Evolutionary conservation across 2,329 filamentous ascomycete genomes (phyloP).

Genomic region (Xylaria sp.): DNA sequence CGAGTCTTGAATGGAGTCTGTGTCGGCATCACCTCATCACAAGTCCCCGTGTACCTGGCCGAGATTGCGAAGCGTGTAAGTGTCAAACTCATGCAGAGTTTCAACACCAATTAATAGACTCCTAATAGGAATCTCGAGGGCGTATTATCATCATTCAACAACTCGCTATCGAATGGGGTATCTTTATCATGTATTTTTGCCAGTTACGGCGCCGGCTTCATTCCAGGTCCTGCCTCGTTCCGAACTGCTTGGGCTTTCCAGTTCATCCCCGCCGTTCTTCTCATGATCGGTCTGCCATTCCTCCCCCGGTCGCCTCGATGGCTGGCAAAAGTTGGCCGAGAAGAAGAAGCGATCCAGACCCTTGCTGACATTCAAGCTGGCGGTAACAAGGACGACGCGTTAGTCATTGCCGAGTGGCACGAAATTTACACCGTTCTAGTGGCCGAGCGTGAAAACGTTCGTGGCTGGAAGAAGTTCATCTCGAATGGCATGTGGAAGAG

Average conservation of each 20-base stretch:
- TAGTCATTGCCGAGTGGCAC: constrained; percentile 67
- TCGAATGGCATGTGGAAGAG: constrained; percentile 66
- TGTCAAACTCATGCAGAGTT: constrained; percentile 34
- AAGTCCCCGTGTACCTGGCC: constrained; percentile 75
- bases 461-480: constrained; percentile 53
- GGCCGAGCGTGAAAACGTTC: constrained; percentile 51
- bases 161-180: constrained; percentile 78
- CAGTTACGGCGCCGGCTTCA: constrained; percentile 70
- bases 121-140: constrained; percentile 61
- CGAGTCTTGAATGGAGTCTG: constrained; percentile 71
- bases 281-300: constrained; percentile 68
- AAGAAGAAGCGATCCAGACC: constrained; percentile 63
- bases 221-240: constrained; percentile 67
- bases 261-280: constrained; percentile 67
- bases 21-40: constrained; percentile 73
- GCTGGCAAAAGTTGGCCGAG: constrained; percentile 70
- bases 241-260: constrained; percentile 73
- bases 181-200: constrained; percentile 78
- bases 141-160: constrained; percentile 77
- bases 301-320: constrained; percentile 71
- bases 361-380: constrained; percentile 67
- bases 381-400: constrained; percentile 63
- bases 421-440: constrained; percentile 58
- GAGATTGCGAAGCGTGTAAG: constrained; percentile 66
- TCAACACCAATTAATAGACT: constrained; percentile 35